Evolutionary conservation across 441 rosid genomes (phyloP), one percentile per base, ranked within the genome.

Genomic region (Adansonia grandidieri): DNA sequence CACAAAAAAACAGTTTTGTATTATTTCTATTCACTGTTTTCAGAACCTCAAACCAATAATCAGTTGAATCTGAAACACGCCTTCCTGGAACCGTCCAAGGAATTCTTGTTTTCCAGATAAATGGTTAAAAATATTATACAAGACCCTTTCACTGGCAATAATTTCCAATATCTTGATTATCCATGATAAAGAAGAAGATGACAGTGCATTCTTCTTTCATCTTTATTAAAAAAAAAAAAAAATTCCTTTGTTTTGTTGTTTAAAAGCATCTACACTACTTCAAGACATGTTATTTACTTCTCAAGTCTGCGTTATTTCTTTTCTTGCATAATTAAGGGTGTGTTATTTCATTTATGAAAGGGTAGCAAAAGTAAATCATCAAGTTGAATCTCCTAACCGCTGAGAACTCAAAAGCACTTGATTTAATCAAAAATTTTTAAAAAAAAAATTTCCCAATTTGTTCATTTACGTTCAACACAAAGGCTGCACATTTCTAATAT

Each of bases 381-480:
- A 54, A 42, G 15, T n/a, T 75, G 37, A 37, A 24, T 60, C 61
- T 42, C 68, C 65, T 63, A 1, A 54, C 22, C 62, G 28, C 9
- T 57, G 13, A 71, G 66, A 24, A 53, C 24, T 58, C 57, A 40
- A 7, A 28, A 2, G 17, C 28, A 37, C 32, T 48, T 3, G 5
- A 74, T 66, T 57, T 63, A 7, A 50, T 51, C 42, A 37, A 37
- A 37, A 37, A 37, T n/a, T 37, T 4, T 64, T 19, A 40, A 37
- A 4, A 15, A 15, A 61, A 15, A 54, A 44, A 37, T 17, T 61
- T 4, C 57, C 64, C 6, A 61, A 45, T 67, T 28, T 62, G 17
- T 73, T 72, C 50, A 28, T 47, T 42, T 54, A 37, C 60, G 15
- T 66, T 19, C 61, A 81, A 14, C 24, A 72, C 44, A 58, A 62